phyloP scores from a whole-genome alignment of 176 grass and related monocot genomes.

The sorghum (Sorghum bicolor) region Sorghum_bicolor_NCBIv3 NC_012872.2:58361501-58362000 shows the following conservation, averaged over 20 bases:
- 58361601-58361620: conserved; percentile 39
- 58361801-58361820: background rate
- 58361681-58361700: conserved; percentile 38
- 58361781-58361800: too few species aligned
- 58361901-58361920: background rate
- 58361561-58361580: too few species aligned
- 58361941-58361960: conserved; percentile 41
- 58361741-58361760: background rate
- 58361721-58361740: background rate
- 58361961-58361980: conserved; percentile 42
- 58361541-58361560: too few species aligned
- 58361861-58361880: conserved; percentile 6
- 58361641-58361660: conserved; percentile 41
- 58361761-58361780: background rate
- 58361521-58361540: too few species aligned
- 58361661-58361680: conserved; percentile 60
- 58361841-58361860: background rate
- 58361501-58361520: too few species aligned
- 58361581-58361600: too few species aligned
- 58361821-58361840: background rate
- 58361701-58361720: conserved; percentile 30
- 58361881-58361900: background rate
- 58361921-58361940: conserved; percentile 25
- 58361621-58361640: conserved; percentile 40
- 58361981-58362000: conserved; percentile 20